Base-by-base conservation (phyloP, 345 rosid species). In the Firmiana major region DNA sequence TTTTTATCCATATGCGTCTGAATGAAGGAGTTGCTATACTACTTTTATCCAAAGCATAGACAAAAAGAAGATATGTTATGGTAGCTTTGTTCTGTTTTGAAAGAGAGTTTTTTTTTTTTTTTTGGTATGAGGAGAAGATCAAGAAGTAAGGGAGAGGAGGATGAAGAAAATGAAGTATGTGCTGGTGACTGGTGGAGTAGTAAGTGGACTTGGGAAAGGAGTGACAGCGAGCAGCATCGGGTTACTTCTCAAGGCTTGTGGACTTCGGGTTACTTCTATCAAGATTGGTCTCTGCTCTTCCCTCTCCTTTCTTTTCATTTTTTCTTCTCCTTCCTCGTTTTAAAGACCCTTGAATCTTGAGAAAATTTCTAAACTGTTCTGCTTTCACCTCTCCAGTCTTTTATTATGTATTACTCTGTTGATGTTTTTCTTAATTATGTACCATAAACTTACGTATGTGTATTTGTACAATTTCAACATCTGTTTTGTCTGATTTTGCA, bases 181-280 rank as follows among this genome's bases (percentile, higher is more conserved):
- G 62, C 78, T 89, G 75, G 88, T 88, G 66, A 87, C 91, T 51
- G 94, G 94, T 10, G 94, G 92, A 79, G 92, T 90, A 9, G 91
- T 90, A 24, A 88, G 91, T 77, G 91, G 93, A 36, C 85, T 90
- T 68, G 93, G 93, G 6, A 90, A 90, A 83, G 91, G 93, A 77
- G 91, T 90, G 11, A 90, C 91, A 5, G 91, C 93, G 15, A 90
- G 91, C 60, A 90, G 91, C 79, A 83, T 87, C 71, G 91, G 93
- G 24, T 80, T 88, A 70, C 86, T 90, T 57, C 97, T 93, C 58
- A 86, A 90, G 77, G 89, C 92, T 65, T 91, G 92, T 77, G 96
- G 94, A 76, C 95, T 93, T 64, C 88, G 96, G 15, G 91, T 93
- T 79, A 93, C 97, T 81, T 87, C 88, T 55, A 91, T 93, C 69